Evolutionary conservation across 2,329 filamentous ascomycete species (phyloP).

Genomic region (Colletotrichum scovillei): DNA sequence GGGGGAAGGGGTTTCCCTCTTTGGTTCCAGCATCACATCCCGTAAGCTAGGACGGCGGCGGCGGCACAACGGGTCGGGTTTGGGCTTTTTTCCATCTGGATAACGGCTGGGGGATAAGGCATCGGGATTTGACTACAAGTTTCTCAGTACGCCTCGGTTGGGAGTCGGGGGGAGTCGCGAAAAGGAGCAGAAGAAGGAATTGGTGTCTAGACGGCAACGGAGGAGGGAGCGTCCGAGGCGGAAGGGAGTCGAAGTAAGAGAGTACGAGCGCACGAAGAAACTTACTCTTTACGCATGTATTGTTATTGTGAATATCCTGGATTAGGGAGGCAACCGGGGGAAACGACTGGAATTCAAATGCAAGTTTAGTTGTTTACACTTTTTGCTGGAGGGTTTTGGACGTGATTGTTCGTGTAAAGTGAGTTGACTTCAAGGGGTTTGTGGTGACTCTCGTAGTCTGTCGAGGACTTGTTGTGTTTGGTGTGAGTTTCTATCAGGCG

Average conservation of each 20-base stretch:
- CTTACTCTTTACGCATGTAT: conserved; percentile 29
- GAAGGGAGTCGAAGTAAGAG: neutral
- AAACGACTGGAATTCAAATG: conserved; percentile 30
- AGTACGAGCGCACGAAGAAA: conserved; percentile 24
- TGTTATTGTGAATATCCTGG: conserved; percentile 36
- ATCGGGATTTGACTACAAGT: too few species aligned
- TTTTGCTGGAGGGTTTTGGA: neutral
- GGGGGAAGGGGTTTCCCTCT: conserved; percentile 5
- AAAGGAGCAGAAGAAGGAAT: neutral
- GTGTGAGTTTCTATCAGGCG: too few species aligned
- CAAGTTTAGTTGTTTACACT: conserved; percentile 9
- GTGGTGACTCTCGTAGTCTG: too few species aligned
- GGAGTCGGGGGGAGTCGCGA: neutral
- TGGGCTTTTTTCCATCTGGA: neutral
- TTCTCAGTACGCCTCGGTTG: neutral
- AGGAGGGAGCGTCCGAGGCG: neutral
- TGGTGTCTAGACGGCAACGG: too few species aligned
- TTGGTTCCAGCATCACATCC: conserved; percentile 34
- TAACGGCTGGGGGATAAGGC: neutral
- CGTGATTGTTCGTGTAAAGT: neutral
- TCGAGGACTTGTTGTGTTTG: too few species aligned
- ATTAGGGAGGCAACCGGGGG: conserved; percentile 1
- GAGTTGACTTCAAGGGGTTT: neutral
- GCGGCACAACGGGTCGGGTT: conserved; percentile 3
- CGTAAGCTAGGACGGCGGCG: conserved; percentile 10